These are phyloP conservation scores for Penicillium samsonianum DNA, from an alignment of 495 filamentous ascomycete genomes.

Conservation along the genomic window DNA sequence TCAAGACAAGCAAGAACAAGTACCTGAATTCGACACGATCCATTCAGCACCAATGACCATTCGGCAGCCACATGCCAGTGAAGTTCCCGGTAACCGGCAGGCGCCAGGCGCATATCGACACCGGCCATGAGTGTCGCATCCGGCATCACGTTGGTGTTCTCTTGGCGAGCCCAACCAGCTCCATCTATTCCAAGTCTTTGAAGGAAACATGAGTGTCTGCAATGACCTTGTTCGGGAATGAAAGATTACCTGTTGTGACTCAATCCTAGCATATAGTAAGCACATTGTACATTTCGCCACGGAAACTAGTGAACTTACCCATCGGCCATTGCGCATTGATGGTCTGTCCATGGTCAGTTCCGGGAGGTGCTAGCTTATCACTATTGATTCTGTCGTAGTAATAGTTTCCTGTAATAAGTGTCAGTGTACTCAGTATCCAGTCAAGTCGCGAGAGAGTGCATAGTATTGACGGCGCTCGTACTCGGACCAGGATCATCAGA, in stretches of 20 bases:
- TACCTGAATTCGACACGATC: conserved; percentile 57
- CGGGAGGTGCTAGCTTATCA: conserved; percentile 66
- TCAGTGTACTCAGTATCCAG: background rate
- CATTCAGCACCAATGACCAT: conserved; percentile 67
- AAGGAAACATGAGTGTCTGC: conserved; percentile 8
- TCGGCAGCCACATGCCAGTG: conserved; percentile 73
- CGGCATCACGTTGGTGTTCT: conserved; percentile 64
- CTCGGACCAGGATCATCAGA: conserved; percentile 64
- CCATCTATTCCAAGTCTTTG: conserved; percentile 51
- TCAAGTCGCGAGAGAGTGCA: background rate
- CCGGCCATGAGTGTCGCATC: conserved; percentile 69
- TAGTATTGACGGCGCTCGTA: conserved; percentile 26
- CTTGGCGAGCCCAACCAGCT: conserved; percentile 70
- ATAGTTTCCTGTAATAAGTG: conserved; percentile 45
- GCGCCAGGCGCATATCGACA: conserved; percentile 74
- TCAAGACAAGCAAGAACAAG: background rate
- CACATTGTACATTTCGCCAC: background rate
- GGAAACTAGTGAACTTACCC: conserved; percentile 35
- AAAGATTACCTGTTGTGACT: conserved; percentile 55
- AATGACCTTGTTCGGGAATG: background rate
- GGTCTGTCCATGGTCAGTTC: conserved; percentile 62
- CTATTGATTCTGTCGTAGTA: conserved; percentile 65
- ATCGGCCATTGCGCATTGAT: conserved; percentile 73
- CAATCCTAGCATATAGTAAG: conserved; percentile 35
- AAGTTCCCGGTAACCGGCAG: conserved; percentile 66